Conservation (phyloP, 2,329 filamentous ascomycete genomes). For the Fusarium coicis region DNA sequence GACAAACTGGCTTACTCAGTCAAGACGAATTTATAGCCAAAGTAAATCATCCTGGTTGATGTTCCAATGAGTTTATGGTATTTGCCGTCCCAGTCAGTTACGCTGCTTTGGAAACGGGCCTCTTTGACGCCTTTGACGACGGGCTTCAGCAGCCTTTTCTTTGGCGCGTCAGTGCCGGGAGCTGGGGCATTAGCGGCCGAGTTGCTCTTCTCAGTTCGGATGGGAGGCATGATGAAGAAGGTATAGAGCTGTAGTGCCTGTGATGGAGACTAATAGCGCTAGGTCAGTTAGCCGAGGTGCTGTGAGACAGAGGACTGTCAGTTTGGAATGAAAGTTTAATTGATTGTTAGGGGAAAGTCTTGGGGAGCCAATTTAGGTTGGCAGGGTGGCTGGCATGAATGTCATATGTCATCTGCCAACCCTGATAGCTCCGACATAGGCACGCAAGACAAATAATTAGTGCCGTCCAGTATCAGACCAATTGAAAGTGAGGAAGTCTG, state of each 20-base stretch:
- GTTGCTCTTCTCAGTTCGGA: neutral
- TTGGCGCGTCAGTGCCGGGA: neutral
- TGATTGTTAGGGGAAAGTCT: neutral
- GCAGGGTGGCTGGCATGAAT: no score
- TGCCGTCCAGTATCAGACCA: no score
- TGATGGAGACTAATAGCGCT: neutral
- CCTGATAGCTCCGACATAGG: no score
- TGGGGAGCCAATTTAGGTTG: neutral
- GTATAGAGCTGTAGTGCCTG: neutral
- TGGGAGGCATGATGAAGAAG: neutral
- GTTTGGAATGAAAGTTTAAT: neutral
- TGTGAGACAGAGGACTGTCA: neutral
- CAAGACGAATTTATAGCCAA: neutral
- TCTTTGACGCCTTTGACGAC: neutral
- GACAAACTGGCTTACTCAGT: neutral
- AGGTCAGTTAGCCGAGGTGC: rapidly evolving
- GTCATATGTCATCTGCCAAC: no score
- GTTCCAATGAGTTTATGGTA: neutral
- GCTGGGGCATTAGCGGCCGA: neutral
- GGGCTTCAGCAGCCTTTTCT: neutral
- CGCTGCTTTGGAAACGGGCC: neutral
- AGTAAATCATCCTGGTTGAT: neutral
- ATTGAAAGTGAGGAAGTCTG: no score
- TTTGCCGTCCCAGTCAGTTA: neutral
- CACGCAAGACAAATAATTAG: no score